Percentiles rank a stretch among this genome's conserved stretches.
Conservation (phyloP, 345 rosid genomes). For the Turnera subulata region DNA sequence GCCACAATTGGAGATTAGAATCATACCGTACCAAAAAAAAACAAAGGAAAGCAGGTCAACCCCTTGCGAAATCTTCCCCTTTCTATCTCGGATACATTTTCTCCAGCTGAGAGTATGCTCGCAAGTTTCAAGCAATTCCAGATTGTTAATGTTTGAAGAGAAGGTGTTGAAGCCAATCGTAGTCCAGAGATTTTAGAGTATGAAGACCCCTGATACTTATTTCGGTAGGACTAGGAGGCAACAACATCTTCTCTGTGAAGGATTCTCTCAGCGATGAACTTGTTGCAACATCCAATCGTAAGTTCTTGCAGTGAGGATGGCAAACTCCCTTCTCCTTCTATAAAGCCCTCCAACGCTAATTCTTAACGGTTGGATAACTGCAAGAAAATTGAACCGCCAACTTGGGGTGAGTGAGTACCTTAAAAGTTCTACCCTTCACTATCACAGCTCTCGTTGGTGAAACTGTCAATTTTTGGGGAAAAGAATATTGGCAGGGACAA, state of each 20-base stretch:
- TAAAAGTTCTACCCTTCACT: no score
- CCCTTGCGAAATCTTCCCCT: conserved; percentile 7
- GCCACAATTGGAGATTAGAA: no score
- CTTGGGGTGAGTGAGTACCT: no score
- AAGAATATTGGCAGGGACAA: no score
- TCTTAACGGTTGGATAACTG: conserved; percentile 2
- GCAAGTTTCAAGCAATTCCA: conserved; percentile 11
- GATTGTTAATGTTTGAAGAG: conserved; percentile 11
- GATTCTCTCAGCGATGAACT: conserved; percentile 1
- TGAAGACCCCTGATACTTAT: not conserved
- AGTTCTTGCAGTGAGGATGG: conserved; percentile 12
- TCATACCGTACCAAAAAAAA: no score
- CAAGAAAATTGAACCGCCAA: no score
- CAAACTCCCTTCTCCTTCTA: conserved; percentile 15
- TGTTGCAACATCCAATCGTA: conserved; percentile 3
- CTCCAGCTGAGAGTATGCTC: conserved; percentile 8
- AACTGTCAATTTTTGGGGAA: no score
- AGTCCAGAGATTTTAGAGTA: conserved; percentile 9
- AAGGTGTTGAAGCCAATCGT: conserved; percentile 11
- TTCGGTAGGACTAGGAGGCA: conserved; percentile 1
- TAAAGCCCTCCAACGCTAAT: conserved; percentile 10
- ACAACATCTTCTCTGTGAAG: conserved; percentile 13
- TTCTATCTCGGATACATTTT: not conserved
- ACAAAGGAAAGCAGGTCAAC: no score
- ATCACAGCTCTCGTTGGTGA: no score